These are phyloP conservation scores for Lyophyllum shimeji DNA, from an alignment of 768 basidiomycete genomes.

Conservation along the genomic window DNA sequence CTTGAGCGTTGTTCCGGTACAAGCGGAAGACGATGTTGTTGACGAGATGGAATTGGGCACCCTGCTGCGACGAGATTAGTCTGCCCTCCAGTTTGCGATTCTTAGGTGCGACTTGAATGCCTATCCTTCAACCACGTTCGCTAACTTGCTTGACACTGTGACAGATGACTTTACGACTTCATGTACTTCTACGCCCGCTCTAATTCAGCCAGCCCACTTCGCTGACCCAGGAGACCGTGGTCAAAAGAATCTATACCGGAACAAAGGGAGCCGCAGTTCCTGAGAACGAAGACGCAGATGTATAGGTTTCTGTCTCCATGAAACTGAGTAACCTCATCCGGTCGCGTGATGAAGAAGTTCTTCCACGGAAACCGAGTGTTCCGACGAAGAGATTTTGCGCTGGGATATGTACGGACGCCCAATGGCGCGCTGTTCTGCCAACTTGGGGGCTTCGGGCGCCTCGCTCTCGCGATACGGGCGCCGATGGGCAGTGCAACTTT, in stretches of 20 bases:
- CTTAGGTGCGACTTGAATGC: constrained; percentile 1
- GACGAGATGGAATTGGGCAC: constrained; percentile 61
- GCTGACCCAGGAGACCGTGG: constrained; percentile 11
- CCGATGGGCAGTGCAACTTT: neutral
- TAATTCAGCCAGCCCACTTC: constrained; percentile 5
- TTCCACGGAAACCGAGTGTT: neutral
- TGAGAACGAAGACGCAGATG: no score
- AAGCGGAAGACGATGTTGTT: constrained; percentile 54
- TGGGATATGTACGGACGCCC: constrained; percentile 2
- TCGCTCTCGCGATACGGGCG: neutral
- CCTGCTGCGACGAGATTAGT: constrained; percentile 40
- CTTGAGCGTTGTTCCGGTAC: constrained; percentile 50
- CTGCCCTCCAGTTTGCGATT: neutral
- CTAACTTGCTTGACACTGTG: constrained; percentile 1
- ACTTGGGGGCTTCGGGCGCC: neutral
- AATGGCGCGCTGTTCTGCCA: neutral
- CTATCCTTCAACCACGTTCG: neutral
- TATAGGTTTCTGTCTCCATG: neutral
- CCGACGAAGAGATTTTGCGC: neutral
- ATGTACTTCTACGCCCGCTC: constrained; percentile 12
- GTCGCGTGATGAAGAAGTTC: neutral
- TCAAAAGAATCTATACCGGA: neutral
- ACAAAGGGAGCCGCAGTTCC: neutral
- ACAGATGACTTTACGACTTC: constrained; percentile 10
- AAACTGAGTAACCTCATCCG: no score